A percentile compares a stretch with the other conserved stretches of the same genome.
phyloP scores from a whole-genome alignment of 2,329 filamentous ascomycete species.

The Aspergillus pseudonomiae region DNA sequence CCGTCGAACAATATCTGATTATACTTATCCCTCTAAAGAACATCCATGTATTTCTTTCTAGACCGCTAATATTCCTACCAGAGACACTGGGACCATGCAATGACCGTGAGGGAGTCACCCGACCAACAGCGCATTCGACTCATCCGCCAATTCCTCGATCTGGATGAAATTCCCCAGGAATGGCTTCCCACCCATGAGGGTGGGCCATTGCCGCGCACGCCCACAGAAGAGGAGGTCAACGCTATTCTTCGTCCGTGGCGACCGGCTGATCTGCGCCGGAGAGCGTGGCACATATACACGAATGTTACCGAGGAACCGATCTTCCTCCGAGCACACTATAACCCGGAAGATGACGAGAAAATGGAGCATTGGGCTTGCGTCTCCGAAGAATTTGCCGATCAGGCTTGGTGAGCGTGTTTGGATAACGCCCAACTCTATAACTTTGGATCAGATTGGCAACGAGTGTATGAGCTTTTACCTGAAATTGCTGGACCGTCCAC shows the following conservation, averaged over 20 bases:
- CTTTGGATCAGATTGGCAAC: slow-evolving; percentile 12
- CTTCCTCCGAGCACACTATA: slow-evolving; percentile 14
- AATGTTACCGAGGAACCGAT: neutral
- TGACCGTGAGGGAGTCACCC: neutral
- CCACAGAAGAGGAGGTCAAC: slow-evolving; percentile 14
- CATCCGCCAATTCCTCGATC: slow-evolving; percentile 9
- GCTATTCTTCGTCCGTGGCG: slow-evolving; percentile 14
- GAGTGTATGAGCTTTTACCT: slow-evolving; percentile 13
- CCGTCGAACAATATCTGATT: slow-evolving; percentile 16
- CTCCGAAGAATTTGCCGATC: slow-evolving; percentile 7
- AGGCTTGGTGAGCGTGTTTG: slow-evolving; percentile 13
- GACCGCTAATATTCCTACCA: neutral
- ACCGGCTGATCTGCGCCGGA: slow-evolving; percentile 7
- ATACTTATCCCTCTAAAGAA: neutral
- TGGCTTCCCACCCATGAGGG: slow-evolving; percentile 4
- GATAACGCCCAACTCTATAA: slow-evolving; percentile 10
- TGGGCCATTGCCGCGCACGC: slow-evolving; percentile 3
- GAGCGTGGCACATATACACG: slow-evolving; percentile 7
- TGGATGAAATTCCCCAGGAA: slow-evolving; percentile 13
- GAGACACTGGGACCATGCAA: slow-evolving; percentile 9
- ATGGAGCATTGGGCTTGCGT: slow-evolving; percentile 6
- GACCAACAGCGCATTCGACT: slow-evolving; percentile 12
- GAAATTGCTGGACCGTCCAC: slow-evolving; percentile 5
- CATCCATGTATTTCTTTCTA: neutral
- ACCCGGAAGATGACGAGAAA: slow-evolving; percentile 8